phyloP scores from a whole-genome alignment of 2,329 filamentous ascomycete genomes.

The Pyricularia grisea region DNA sequence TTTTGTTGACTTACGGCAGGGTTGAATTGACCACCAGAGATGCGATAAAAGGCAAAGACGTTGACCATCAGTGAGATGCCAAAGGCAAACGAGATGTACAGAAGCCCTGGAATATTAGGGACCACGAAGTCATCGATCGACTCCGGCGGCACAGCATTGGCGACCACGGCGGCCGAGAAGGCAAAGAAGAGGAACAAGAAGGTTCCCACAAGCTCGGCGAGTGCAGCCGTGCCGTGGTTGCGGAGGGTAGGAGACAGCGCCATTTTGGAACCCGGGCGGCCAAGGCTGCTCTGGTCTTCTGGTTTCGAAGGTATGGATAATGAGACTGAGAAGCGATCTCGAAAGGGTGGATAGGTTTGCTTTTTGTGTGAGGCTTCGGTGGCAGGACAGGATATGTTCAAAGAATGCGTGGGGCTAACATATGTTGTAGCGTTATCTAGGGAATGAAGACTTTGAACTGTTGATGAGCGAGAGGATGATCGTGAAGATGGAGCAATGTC shows the following conservation, averaged over 20 bases:
- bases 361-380: background rate
- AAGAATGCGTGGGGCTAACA: background rate
- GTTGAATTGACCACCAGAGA: constrained; percentile 43
- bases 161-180: constrained; percentile 17
- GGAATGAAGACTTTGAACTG: background rate
- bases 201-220: constrained; percentile 43
- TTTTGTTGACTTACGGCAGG: constrained; percentile 31
- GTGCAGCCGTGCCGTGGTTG: constrained; percentile 29
- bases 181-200: constrained; percentile 40
- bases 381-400: background rate
- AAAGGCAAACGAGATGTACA: constrained; percentile 42
- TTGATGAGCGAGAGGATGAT: background rate
- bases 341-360: background rate
- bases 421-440: background rate
- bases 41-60: constrained; percentile 47
- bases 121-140: constrained; percentile 12
- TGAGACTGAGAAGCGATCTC: background rate
- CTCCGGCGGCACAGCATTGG: constrained; percentile 14
- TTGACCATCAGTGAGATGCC: constrained; percentile 41
- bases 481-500: constrained; percentile 1
- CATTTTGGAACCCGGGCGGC: background rate
- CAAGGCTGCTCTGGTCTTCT: background rate
- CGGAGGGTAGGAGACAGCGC: constrained; percentile 5
- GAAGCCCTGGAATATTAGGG: constrained; percentile 24
- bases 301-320: background rate